Conservation (phyloP, 192 early-diverging fungal genomes). For the Lobosporangium transversale region DNA sequence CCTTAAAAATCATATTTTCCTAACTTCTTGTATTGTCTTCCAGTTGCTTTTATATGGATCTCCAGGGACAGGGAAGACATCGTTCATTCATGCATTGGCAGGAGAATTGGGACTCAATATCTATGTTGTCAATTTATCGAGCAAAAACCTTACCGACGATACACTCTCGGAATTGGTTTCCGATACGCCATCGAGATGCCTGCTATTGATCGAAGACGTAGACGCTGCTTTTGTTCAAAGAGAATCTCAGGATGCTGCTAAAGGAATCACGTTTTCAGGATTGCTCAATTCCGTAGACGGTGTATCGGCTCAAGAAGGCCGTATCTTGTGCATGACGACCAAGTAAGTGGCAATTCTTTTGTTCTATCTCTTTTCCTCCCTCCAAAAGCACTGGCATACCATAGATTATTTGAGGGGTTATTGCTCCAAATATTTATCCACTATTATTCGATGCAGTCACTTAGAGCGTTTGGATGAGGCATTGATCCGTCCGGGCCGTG, state of each 20-base stretch:
- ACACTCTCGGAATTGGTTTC: constrained; percentile 58
- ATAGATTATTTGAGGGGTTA: no score
- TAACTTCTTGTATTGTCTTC: no score
- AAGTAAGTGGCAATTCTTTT: constrained; percentile 56
- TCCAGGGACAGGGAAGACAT: constrained; percentile 82
- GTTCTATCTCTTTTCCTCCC: neutral
- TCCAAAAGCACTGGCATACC: neutral
- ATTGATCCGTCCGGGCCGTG: constrained; percentile 77
- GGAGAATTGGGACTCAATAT: constrained; percentile 79
- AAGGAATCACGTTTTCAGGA: constrained; percentile 64
- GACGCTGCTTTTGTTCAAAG: constrained; percentile 77
- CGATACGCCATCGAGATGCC: constrained; percentile 65
- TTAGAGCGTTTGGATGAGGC: constrained; percentile 77
- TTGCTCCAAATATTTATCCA: no score
- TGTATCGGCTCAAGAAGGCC: constrained; percentile 73
- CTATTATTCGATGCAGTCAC: constrained; percentile 52
- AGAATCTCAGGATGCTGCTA: constrained; percentile 45
- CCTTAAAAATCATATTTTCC: no score
- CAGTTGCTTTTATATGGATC: constrained; percentile 71
- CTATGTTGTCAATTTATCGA: constrained; percentile 74
- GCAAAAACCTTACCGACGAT: constrained; percentile 72
- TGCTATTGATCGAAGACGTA: constrained; percentile 78
- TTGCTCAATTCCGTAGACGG: constrained; percentile 83
- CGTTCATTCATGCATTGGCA: constrained; percentile 74
- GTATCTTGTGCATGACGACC: constrained; percentile 82